Percentiles rank a stretch among this genome's conserved stretches.
Conservation (phyloP, 2,329 filamentous ascomycete genomes). For the Pseudogymnoascus pannorum region DNA sequence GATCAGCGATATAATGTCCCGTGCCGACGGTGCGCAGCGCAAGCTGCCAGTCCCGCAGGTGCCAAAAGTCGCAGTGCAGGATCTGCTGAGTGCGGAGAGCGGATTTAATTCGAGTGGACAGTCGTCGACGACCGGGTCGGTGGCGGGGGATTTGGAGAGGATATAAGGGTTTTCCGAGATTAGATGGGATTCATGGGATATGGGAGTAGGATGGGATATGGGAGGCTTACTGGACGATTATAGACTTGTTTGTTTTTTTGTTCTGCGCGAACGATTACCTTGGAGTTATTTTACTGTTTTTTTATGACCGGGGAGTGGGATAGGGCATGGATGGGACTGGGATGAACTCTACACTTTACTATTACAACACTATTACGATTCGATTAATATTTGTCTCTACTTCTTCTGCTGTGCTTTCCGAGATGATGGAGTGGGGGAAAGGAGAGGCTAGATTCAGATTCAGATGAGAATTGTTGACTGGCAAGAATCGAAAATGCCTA, state of each 20-base stretch:
- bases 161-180: too few species aligned
- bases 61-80: conserved; percentile 83
- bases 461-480: too few species aligned
- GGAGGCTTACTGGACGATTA: background rate
- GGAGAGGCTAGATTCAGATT: too few species aligned
- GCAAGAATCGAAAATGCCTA: too few species aligned
- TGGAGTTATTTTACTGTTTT: background rate
- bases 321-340: background rate
- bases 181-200: background rate
- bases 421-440: background rate
- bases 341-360: background rate
- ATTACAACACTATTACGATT: background rate
- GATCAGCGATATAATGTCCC: conserved; percentile 87
- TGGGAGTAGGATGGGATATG: background rate
- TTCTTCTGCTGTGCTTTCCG: background rate
- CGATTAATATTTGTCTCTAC: too few species aligned
- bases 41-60: conserved; percentile 88
- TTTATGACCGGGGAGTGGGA: background rate
- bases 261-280: background rate
- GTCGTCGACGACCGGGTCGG: background rate
- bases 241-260: background rate
- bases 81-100: conserved; percentile 62
- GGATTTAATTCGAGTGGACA: conserved; percentile 39
- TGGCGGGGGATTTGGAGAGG: background rate
- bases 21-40: conserved; percentile 76